Evolutionary conservation across 1,139 yeast species (phyloP).

Genomic region (Protomyces inundatus): DNA sequence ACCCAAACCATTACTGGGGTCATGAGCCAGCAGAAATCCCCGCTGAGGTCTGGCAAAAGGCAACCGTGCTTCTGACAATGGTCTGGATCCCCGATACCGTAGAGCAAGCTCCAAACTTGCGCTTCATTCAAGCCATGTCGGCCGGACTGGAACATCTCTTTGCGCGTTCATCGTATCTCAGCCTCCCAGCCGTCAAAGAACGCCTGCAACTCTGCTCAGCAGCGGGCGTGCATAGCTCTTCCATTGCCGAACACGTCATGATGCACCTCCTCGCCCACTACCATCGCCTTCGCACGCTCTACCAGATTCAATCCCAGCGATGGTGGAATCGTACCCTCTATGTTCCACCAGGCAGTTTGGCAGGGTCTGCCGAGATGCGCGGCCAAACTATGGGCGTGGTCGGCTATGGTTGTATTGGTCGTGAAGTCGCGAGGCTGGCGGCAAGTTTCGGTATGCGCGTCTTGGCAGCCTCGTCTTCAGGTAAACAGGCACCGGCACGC

Average conservation of each 20-base stretch:
- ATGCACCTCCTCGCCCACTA: conserved; percentile 21
- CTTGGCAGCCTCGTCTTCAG: conserved; percentile 74
- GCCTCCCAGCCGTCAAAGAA: background rate
- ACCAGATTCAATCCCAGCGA: background rate
- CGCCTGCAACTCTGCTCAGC: conserved; percentile 23
- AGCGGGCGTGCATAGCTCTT: conserved; percentile 29
- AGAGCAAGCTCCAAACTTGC: conserved; percentile 11
- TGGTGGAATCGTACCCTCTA: conserved; percentile 12
- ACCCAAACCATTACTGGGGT: conserved; percentile 3
- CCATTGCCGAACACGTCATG: conserved; percentile 28
- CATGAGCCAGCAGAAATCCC: conserved; percentile 15
- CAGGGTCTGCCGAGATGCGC: conserved; percentile 8
- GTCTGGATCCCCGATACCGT: conserved; percentile 2
- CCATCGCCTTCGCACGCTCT: conserved; percentile 10
- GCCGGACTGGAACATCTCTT: conserved; percentile 9
- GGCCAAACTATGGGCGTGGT: conserved; percentile 51
- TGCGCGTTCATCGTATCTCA: background rate
- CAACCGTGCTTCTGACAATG: conserved; percentile 19
- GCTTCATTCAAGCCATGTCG: conserved; percentile 16
- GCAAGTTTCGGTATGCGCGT: conserved; percentile 87
- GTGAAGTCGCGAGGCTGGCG: conserved; percentile 79
- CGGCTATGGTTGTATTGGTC: conserved; percentile 86
- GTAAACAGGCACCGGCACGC: conserved; percentile 55
- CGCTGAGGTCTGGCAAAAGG: background rate
- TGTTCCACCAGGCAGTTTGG: conserved; percentile 5